Base-by-base conservation (phyloP, 192 early-diverging fungal species). In the Umbelopsis sp. region DNA sequence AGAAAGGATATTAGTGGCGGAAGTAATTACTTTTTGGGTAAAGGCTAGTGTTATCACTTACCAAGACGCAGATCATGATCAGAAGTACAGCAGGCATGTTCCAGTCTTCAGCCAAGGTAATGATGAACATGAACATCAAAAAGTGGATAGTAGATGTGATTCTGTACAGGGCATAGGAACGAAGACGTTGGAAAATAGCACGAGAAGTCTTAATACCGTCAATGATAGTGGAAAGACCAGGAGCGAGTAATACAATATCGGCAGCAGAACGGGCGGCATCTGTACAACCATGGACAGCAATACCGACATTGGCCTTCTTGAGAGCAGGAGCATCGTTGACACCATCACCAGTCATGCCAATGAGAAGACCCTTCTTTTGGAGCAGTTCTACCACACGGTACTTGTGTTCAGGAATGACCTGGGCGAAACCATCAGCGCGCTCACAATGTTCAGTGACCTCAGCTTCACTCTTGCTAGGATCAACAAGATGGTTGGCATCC, bases 341-440 rank as follows among this genome's bases (percentile, higher is more conserved):
- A 76, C 95, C 95, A 80, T 97, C 95, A 67, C 95, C 95, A 30
- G 95, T 96, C 95, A 97, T 96, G 64, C 93, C 91, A 33, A 93
- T 88, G 21, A 92, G 72, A 16, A 87, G 71, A 18, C 89, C 90
- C 71, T 90, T 85, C n/a, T 91, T 89, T 74, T 97, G 95, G 18
- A 97, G 80, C 27, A 92, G 80, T 76, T 97, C 93, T 67, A 97
- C 95, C 16, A 97, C 93, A 46, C 85, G 86, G 82, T 91, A 95
- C 82, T 97, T 97, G 91, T 97, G 94, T 79, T 97, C 95, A 45
- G 95, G 95, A 74, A 93, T 95, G 35, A 97, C 95, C 71, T 97
- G 92, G 20, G 94, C 95, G 81, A 97, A 97, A 52, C 95, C 95
- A 74, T 97, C 95, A 15, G 91, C 91, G 72, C 91, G 90, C 46